These are phyloP conservation scores for Keqinozyma sinolaborantium DNA, from an alignment of 1,139 yeast species.

Conservation along the genomic window DNA sequence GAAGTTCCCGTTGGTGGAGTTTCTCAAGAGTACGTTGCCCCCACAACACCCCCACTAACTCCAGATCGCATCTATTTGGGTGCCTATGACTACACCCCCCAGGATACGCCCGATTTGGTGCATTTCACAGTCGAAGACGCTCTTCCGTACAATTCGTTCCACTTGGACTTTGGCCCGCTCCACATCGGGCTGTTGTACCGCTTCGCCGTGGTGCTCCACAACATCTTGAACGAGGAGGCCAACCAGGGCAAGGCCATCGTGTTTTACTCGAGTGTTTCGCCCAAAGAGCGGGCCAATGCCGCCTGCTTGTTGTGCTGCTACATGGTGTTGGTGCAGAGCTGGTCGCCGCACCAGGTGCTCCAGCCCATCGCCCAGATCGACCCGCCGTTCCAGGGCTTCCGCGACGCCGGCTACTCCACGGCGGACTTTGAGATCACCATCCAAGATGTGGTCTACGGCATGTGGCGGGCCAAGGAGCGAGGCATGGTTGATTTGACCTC, in stretches of 20 bases:
- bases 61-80: slow-evolving; percentile 84
- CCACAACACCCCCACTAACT: slow-evolving; percentile 15
- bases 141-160: slow-evolving; percentile 87
- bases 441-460: slow-evolving; percentile 92
- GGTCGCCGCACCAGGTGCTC: slow-evolving; percentile 97
- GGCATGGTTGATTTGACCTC: slow-evolving; percentile 80
- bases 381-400: slow-evolving; percentile 90
- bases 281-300: slow-evolving; percentile 86
- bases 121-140: slow-evolving; percentile 92
- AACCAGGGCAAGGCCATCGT: slow-evolving; percentile 90
- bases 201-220: slow-evolving; percentile 92
- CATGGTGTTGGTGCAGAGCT: slow-evolving; percentile 90
- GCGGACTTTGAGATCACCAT: slow-evolving; percentile 93
- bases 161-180: slow-evolving; percentile 93
- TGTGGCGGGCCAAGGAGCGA: slow-evolving; percentile 98
- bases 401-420: slow-evolving; percentile 96
- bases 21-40: slow-evolving; percentile 39
- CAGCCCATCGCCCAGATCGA: slow-evolving; percentile 92
- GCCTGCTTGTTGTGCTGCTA: slow-evolving; percentile 93
- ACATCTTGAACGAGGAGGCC: slow-evolving; percentile 77
- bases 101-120: slow-evolving; percentile 70
- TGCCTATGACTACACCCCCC: slow-evolving; percentile 78
- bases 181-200: slow-evolving; percentile 91
- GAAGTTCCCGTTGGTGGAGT: slow-evolving; percentile 39
- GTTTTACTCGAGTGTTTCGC: slow-evolving; percentile 77